Evolutionary conservation across 2,329 filamentous ascomycete genomes (phyloP).

Genomic region (Botryosphaeria dothidea): DNA sequence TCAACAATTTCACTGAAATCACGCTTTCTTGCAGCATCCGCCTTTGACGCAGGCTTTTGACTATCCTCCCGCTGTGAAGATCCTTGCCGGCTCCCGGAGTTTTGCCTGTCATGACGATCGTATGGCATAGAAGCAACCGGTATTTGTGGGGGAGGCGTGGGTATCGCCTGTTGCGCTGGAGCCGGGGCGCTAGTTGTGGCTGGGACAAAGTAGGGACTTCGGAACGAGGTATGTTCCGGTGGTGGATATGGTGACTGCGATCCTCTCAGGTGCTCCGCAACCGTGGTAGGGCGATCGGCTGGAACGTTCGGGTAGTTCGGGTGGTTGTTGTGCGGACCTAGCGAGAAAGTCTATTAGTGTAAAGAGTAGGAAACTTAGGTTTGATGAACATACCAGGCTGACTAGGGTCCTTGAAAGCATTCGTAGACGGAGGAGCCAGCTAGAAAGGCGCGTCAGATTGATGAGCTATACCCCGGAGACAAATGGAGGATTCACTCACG

Average conservation of each 20-base stretch:
- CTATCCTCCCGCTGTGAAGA: constrained; percentile 4
- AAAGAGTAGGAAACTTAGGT: too few species aligned
- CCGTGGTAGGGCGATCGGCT: neutral
- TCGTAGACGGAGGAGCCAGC: neutral
- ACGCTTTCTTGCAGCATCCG: constrained; percentile 57
- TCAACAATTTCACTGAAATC: constrained; percentile 57
- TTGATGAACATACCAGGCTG: neutral
- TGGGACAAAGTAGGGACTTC: constrained; percentile 18
- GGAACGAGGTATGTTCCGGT: neutral
- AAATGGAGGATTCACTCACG: neutral
- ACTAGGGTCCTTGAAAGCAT: neutral
- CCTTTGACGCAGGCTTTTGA: constrained; percentile 48
- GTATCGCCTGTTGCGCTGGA: neutral
- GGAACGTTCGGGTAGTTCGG: neutral
- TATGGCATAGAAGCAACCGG: constrained; percentile 37
- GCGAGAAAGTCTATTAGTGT: neutral
- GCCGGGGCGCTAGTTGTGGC: neutral
- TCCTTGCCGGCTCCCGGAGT: constrained; percentile 26
- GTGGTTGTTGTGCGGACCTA: neutral
- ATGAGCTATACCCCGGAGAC: neutral
- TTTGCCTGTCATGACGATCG: constrained; percentile 27
- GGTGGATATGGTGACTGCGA: neutral
- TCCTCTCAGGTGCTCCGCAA: neutral
- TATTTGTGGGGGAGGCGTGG: constrained; percentile 25
- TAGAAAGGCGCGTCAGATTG: neutral